Evolutionary conservation across 345 rosid genomes (phyloP).

Genomic region (Brassica nigra): DNA sequence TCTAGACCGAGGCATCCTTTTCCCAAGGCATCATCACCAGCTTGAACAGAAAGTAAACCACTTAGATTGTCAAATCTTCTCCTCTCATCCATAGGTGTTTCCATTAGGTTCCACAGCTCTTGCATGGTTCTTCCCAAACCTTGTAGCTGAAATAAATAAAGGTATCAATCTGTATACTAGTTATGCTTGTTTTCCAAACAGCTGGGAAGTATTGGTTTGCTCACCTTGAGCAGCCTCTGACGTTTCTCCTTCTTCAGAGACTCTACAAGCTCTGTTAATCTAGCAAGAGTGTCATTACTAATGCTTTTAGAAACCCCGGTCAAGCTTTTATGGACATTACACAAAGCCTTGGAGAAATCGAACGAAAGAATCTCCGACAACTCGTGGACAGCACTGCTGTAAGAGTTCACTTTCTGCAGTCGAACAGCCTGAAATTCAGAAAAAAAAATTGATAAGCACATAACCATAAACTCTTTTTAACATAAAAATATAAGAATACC

Average conservation of each 20-base stretch:
- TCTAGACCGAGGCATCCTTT: constrained; percentile 66
- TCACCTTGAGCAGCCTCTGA: constrained; percentile 76
- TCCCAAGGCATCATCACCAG: constrained; percentile 48
- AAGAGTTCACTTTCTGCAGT: constrained; percentile 61
- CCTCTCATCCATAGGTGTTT: constrained; percentile 60
- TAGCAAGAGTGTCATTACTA: constrained; percentile 82
- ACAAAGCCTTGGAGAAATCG: constrained; percentile 63
- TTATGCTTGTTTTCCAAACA: constrained; percentile 8
- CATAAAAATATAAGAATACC: constrained; percentile 42
- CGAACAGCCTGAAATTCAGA: constrained; percentile 60
- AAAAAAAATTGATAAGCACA: constrained; percentile 22
- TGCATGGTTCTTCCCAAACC: constrained; percentile 59
- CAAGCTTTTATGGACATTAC: constrained; percentile 68
- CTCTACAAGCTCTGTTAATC: constrained; percentile 51
- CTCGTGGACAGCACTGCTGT: constrained; percentile 58
- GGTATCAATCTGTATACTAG: constrained; percentile 12
- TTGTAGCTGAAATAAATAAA: constrained; percentile 59
- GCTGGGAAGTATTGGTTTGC: not conserved
- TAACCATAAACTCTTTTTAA: not conserved
- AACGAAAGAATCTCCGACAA: constrained; percentile 67
- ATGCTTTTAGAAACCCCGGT: constrained; percentile 60
- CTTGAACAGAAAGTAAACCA: constrained; percentile 46
- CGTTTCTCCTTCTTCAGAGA: constrained; percentile 69
- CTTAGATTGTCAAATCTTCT: constrained; percentile 55
- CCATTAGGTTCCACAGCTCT: constrained; percentile 80